Evolutionary conservation across 345 rosid genomes (phyloP).

Genomic region (Anacardium occidentale): DNA sequence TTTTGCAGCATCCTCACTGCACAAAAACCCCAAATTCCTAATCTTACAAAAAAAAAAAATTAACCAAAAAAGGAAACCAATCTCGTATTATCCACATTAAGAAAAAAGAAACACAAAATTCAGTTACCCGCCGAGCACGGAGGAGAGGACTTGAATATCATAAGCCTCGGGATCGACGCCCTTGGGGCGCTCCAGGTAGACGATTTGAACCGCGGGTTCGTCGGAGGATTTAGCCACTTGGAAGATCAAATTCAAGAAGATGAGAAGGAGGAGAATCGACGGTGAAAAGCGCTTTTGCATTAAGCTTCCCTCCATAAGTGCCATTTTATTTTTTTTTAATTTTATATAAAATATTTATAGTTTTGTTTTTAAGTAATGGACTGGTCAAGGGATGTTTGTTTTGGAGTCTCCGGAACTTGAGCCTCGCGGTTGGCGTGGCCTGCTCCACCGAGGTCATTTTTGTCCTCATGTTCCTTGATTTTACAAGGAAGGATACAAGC

Average conservation of each 20-base stretch:
- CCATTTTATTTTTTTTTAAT: not conserved
- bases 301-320: not conserved
- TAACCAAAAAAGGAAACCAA: not conserved
- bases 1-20: slow-evolving; percentile 79
- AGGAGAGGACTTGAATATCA: slow-evolving; percentile 71
- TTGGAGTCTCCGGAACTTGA: slow-evolving; percentile 3
- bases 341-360: no score
- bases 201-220: slow-evolving; percentile 59
- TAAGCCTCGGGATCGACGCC: slow-evolving; percentile 58
- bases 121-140: slow-evolving; percentile 64
- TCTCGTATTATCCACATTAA: not conserved
- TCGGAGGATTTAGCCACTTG: slow-evolving; percentile 48
- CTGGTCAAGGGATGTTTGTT: no score
- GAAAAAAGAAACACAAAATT: no score
- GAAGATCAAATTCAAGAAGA: slow-evolving; percentile 22
- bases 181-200: slow-evolving; percentile 71
- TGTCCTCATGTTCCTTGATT: not conserved
- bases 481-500: no score
- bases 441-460: not conserved
- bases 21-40: not conserved
- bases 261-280: not conserved
- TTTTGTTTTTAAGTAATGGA: no score
- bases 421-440: not conserved
- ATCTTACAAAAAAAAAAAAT: not conserved
- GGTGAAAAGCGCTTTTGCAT: not conserved